Base-by-base conservation (phyloP, 257 asterid genomes). In the Plectranthus barbatus region DNA sequence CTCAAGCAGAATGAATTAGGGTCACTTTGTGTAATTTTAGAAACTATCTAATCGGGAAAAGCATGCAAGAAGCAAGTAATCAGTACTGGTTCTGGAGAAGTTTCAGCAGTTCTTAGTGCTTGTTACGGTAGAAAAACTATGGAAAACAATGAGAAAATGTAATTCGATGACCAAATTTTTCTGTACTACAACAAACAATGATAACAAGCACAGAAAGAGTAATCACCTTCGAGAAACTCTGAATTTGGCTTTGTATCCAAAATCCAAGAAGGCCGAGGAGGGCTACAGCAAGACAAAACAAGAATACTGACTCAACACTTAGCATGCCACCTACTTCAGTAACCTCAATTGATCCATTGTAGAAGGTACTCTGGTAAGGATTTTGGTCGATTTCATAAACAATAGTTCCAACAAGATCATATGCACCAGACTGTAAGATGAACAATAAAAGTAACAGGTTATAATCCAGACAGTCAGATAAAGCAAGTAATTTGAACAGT, bases 311-410 rank as follows among this genome's bases (percentile, higher is more conserved):
- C 84, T 90, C 99, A 7, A 93, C 87, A 67, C 95, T 85, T 70
- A 87, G 61, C 74, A 76, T 66, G 67, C 95, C 91, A 36, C 99
- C 93, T n/a, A 84, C 75, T 72, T 93, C 99, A 45, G 80, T 37
- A 76, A 93, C 96, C 78, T 93, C 99, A 58, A 93, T 79, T 60
- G 99, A 90, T 62, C 95, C 87, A 66, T 90, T 93, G 70, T 86
- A 93, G 81, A 93, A 93, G 57, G 91, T 83, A 48, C 80, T 93
- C 72, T 90, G 97, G 72, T 83, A 86, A 6, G 95, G 91, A 47
- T 70, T 69, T 40, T 84, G 86, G 68, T 87, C 99, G 18, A 93
- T 85, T 79, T 90, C 99, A 44, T 93, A 93, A 19, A 93, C 85
- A 74, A 93, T 78, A 59, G 80, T 79, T 39, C 97, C 97, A 52